Percentiles rank a stretch among this genome's conserved stretches.
Evolutionary conservation across 345 rosid species (phyloP).

Genomic region (Hirschfeldia incana): DNA sequence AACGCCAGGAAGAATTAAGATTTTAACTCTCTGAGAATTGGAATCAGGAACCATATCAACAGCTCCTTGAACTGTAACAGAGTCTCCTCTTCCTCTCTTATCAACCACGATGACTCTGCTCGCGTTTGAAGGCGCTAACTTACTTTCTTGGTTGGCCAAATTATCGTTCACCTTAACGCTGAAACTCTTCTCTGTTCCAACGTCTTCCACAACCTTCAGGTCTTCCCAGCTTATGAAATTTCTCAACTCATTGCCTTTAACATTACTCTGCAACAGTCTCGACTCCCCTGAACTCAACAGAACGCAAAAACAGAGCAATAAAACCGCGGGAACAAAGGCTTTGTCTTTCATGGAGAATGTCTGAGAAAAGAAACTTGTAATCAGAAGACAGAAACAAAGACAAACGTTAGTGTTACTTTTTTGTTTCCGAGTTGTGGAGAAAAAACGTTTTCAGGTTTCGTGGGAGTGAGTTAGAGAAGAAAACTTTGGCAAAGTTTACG

Average conservation of each 20-base stretch:
- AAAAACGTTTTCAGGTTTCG: slow-evolving; percentile 30
- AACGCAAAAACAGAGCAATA: slow-evolving; percentile 19
- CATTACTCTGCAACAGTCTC: slow-evolving; percentile 6
- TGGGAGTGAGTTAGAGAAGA: slow-evolving; percentile 22
- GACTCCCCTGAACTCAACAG: slow-evolving; percentile 5
- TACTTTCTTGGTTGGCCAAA: not conserved
- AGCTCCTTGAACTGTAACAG: slow-evolving; percentile 85
- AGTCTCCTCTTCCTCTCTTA: slow-evolving; percentile 65
- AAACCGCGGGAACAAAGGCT: slow-evolving; percentile 22
- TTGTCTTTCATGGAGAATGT: slow-evolving; percentile 33
- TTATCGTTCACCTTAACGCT: slow-evolving; percentile 20
- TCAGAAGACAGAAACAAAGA: not conserved
- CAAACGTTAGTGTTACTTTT: not conserved
- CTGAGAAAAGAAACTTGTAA: not conserved
- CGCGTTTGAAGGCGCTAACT: not conserved
- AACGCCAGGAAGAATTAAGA: slow-evolving; percentile 73
- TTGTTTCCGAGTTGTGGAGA: not conserved
- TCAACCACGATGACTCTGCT: slow-evolving; percentile 70
- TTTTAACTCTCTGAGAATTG: slow-evolving; percentile 72
- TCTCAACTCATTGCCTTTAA: slow-evolving; percentile 15
- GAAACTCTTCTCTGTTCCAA: not conserved
- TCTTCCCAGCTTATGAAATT: slow-evolving; percentile 79
- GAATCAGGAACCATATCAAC: slow-evolving; percentile 68
- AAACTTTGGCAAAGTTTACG: slow-evolving; percentile 29
- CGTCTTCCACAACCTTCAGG: slow-evolving; percentile 46